Evolutionary conservation across 1,284 basidiomycete species (phyloP), one percentile per base, ranked within the genome.

Genomic region (Volvariella surrecta): DNA sequence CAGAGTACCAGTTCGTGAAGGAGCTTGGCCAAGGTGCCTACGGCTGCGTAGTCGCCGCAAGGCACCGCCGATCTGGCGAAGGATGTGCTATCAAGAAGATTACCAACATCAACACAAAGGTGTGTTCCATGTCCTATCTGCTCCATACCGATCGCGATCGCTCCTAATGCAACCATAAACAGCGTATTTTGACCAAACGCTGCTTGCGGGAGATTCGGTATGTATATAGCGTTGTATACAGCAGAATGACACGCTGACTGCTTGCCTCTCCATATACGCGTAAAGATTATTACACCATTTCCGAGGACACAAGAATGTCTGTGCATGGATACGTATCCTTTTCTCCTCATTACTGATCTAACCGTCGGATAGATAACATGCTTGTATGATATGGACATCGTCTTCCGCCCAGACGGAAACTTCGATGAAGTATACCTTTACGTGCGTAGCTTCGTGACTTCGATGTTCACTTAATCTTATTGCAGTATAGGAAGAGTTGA

Each of bases 371-470:
- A 89, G 87, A 91, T 91, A 52, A 90, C 86, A 45, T 89, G 93
- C 58, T 67, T 97, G 34, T 97, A 96, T 57, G 94, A 97, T 61
- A 94, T 97, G 89, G 93, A 95, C 61, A 91, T 95, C 47, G 89
- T 95, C 40, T 89, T 91, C 60, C 85, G 88, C 53, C 76, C 87
- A 13, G 84, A 77, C 47, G 86, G 88, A 51, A 87, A 89, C 61
- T 97, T 97, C 60, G 89, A 93, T 60, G 93, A 96, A 64, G 92
- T 96, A 13, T 96, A 94, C 63, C 83, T 95, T 54, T 95, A 94
- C 60, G 85, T 88, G 50, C 52, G 82, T 67, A 38, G 46, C 44
- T 13, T 38, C 13, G 35, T 45, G n/a, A 34, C 39, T 18, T 30
- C 41, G 28, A 20, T 15, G 1, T 32, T 28, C 42, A 16, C 30